These are phyloP conservation scores for Cucurbita moschata DNA, from an alignment of 306 rosid species.

Conservation along the genomic window DNA sequence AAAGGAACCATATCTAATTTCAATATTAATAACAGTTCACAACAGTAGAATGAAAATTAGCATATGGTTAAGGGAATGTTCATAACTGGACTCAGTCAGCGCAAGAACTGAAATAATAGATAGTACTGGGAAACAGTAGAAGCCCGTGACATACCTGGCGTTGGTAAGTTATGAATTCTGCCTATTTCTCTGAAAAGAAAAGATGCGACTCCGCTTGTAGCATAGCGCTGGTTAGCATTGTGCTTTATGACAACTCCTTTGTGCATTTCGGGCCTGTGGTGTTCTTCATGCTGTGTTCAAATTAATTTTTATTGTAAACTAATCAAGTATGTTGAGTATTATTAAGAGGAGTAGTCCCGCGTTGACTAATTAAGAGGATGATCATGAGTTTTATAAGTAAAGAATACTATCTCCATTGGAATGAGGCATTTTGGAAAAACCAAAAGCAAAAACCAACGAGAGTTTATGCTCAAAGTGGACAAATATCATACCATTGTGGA, in stretches of 20 bases:
- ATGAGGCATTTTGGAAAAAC: rapidly evolving
- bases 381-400: no score
- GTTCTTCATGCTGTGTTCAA: constrained; percentile 33
- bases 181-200: constrained; percentile 84
- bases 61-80: no score
- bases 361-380: no score
- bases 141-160: constrained; percentile 44
- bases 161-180: constrained; percentile 67
- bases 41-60: no score
- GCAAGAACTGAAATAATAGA: no score
- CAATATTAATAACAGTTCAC: background rate
- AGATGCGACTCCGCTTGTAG: constrained; percentile 81
- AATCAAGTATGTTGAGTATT: background rate
- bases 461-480: no score
- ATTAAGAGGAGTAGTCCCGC: no score
- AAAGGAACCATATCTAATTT: background rate
- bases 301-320: background rate
- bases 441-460: no score
- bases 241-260: constrained; percentile 87
- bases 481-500: no score
- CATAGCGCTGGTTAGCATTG: constrained; percentile 95
- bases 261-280: constrained; percentile 79
- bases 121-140: background rate
- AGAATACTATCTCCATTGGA: no score
- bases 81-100: no score